These are phyloP conservation scores for Nemania bipapillata DNA, from an alignment of 2,329 filamentous ascomycete genomes.

Conservation along the genomic window DNA sequence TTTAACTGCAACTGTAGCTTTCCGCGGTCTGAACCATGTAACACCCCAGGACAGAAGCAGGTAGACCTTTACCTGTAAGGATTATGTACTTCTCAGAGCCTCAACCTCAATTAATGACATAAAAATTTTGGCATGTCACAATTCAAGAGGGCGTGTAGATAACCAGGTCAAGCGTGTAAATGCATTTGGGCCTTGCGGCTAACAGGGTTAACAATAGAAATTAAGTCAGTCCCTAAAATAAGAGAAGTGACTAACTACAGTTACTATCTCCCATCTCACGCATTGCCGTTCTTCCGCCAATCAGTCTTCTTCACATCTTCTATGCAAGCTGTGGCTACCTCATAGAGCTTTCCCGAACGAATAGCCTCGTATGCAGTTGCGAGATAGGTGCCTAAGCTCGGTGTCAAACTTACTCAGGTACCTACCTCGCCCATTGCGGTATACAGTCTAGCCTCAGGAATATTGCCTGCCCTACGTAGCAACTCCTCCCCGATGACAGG, in stretches of 20 bases:
- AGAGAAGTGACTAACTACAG: background rate
- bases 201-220: background rate
- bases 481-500: background rate
- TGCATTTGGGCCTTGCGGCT: no score
- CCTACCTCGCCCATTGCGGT: background rate
- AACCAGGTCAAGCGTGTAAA: background rate
- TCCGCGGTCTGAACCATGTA: no score
- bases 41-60: no score
- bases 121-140: background rate
- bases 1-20: no score
- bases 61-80: no score
- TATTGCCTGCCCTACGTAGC: background rate
- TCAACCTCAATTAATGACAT: background rate
- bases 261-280: background rate
- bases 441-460: background rate
- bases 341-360: conserved; percentile 6
- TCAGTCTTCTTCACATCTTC: background rate
- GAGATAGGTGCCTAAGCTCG: background rate
- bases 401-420: background rate
- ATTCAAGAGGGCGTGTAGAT: background rate
- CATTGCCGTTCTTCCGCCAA: background rate
- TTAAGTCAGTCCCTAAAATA: no score
- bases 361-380: conserved; percentile 15
- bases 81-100: background rate
- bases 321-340: background rate